Conservation (phyloP, 1,284 basidiomycete species). For the Neolentinus lepideus region DNA sequence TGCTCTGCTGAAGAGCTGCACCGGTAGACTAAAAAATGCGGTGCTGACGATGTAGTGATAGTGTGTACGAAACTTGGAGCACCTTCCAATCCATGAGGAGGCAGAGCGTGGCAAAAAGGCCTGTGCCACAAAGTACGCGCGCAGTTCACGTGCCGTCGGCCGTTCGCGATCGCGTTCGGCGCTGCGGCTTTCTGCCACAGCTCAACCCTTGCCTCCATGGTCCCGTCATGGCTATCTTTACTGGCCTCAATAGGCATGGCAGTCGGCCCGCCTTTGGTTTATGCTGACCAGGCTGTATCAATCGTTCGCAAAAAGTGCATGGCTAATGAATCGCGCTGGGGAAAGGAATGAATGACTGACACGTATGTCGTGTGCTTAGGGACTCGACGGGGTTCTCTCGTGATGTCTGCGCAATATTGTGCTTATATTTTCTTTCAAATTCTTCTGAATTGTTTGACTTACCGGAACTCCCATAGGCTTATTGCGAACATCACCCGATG, state of each 20-base stretch:
- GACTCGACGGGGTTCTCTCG: conserved; percentile 81
- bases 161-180: no score
- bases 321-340: conserved; percentile 4
- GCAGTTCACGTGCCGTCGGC: no score
- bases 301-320: conserved; percentile 64
- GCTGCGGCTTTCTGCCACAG: neutral
- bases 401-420: conserved; percentile 79
- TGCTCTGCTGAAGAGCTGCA: no score
- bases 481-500: conserved; percentile 79
- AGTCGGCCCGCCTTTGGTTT: conserved; percentile 69
- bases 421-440: conserved; percentile 15
- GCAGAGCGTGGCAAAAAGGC: no score
- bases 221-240: conserved; percentile 45
- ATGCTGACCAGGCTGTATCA: conserved; percentile 71
- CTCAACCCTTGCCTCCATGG: conserved; percentile 11
- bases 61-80: no score
- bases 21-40: no score
- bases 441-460: conserved; percentile 4
- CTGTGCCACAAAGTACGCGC: no score
- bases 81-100: no score
- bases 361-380: conserved; percentile 29
- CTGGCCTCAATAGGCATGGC: conserved; percentile 65
- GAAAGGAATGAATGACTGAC: conserved; percentile 12
- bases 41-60: no score
- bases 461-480: conserved; percentile 34